Percentiles rank a stretch among this genome's conserved stretches.
phyloP scores from a whole-genome alignment of 2,329 filamentous ascomycete species.

The Drechslerella coelobrocha region DNA sequence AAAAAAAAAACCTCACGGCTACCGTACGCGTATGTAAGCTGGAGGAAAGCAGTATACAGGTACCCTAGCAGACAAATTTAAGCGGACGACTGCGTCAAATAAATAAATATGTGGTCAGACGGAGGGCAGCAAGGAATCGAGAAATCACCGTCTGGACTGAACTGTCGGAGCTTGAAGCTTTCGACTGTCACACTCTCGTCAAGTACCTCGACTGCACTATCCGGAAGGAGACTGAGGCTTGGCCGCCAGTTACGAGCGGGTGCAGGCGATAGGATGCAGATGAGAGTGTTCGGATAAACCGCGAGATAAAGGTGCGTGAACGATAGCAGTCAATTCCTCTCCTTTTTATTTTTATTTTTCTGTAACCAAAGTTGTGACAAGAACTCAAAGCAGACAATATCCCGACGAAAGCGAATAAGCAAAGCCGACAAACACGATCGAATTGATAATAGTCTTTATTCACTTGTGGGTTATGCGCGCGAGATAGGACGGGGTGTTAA shows the following conservation, averaged over 20 bases:
- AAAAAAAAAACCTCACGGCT: too few relatives aligned
- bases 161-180: conserved; percentile 26
- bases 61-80: too few relatives aligned
- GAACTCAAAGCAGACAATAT: too few relatives aligned
- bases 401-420: neutral
- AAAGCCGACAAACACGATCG: neutral
- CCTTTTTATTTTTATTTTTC: conserved; percentile 6
- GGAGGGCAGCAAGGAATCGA: neutral
- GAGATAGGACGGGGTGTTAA: conserved; percentile 25
- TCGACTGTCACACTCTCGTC: conserved; percentile 13
- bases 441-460: neutral
- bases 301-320: conserved; percentile 42
- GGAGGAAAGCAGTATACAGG: too few relatives aligned
- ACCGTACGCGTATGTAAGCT: too few relatives aligned
- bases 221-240: conserved; percentile 29
- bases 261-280: conserved; percentile 28
- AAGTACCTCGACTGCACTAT: conserved; percentile 37
- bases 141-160: neutral
- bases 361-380: conserved; percentile 1
- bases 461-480: neutral
- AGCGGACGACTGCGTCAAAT: neutral
- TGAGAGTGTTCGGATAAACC: conserved; percentile 49
- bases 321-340: neutral
- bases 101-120: neutral
- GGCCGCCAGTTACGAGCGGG: neutral